phyloP scores from a whole-genome alignment of 768 basidiomycete genomes.

The Phanerochaete sordida region DNA sequence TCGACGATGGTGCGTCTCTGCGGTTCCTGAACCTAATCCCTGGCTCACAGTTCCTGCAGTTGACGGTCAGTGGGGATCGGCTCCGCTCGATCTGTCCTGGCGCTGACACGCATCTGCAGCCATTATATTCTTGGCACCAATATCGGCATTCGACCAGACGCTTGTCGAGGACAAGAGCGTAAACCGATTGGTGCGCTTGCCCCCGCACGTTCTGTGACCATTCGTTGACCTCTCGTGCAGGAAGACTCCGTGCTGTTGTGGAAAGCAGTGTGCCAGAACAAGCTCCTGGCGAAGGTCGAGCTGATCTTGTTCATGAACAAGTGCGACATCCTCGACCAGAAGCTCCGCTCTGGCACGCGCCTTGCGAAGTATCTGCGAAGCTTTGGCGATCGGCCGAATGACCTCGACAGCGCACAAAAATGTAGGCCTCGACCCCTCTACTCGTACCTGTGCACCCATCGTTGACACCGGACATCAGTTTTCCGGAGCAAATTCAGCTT shows the following conservation, averaged over 20 bases:
- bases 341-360: slow-evolving; percentile 61
- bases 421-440: slow-evolving; percentile 40
- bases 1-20: slow-evolving; percentile 43
- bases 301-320: slow-evolving; percentile 83
- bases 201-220: background rate
- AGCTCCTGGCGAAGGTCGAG: slow-evolving; percentile 65
- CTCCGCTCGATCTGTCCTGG: background rate
- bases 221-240: slow-evolving; percentile 30
- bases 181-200: slow-evolving; percentile 41
- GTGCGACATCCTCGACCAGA: slow-evolving; percentile 67
- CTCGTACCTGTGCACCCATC: background rate
- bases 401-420: slow-evolving; percentile 61
- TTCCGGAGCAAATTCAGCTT: slow-evolving; percentile 37
- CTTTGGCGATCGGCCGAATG: slow-evolving; percentile 65
- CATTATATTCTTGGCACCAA: slow-evolving; percentile 58
- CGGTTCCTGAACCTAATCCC: background rate
- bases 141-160: slow-evolving; percentile 55
- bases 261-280: slow-evolving; percentile 70
- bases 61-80: background rate
- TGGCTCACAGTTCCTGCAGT: background rate
- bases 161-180: slow-evolving; percentile 49
- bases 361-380: slow-evolving; percentile 69
- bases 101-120: slow-evolving; percentile 31
- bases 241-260: slow-evolving; percentile 77
- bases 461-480: background rate